Percentiles rank a stretch among this genome's conserved stretches.
Conservation (phyloP, 2,329 filamentous ascomycete species). For the Colletotrichum cuscutae region DNA sequence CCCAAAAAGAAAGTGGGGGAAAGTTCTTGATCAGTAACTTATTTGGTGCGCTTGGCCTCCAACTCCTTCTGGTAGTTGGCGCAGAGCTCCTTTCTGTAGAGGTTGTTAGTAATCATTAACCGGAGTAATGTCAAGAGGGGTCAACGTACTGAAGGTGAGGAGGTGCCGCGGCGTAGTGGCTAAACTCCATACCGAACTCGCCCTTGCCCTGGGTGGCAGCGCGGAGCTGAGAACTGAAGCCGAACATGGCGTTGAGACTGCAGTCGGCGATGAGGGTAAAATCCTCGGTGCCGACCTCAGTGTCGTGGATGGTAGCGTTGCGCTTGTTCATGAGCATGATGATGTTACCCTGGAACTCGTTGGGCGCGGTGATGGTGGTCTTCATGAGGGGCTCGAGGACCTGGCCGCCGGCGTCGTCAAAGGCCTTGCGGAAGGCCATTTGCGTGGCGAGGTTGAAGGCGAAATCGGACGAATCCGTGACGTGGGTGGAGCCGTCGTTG, state of each 20-base stretch:
- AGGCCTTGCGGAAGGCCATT: conserved; percentile 96
- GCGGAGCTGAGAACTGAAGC: conserved; percentile 89
- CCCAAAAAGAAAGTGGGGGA: background rate
- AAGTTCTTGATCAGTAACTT: conserved; percentile 37
- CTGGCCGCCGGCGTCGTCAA: conserved; percentile 81
- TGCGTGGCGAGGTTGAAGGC: conserved; percentile 95
- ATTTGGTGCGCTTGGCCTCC: conserved; percentile 66
- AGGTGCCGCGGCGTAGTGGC: conserved; percentile 89
- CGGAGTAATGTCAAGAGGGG: conserved; percentile 13
- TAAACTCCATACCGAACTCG: conserved; percentile 99
- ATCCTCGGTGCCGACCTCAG: conserved; percentile 92
- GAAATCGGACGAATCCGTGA: conserved; percentile 97
- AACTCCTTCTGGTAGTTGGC: conserved; percentile 70
- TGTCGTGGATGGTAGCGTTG: conserved; percentile 93
- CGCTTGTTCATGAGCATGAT: conserved; percentile 97
- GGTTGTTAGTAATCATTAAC: conserved; percentile 39
- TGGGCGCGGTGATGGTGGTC: conserved; percentile 93
- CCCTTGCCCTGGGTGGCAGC: conserved; percentile 98
- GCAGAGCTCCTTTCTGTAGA: conserved; percentile 64
- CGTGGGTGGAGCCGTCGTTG: conserved; percentile 96
- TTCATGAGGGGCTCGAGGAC: conserved; percentile 98
- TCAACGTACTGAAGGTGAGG: conserved; percentile 84
- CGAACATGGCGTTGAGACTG: conserved; percentile 97
- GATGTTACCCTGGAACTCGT: conserved; percentile 97
- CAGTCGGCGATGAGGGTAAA: conserved; percentile 94